Evolutionary conservation across 129 eudicot species (phyloP), one percentile per base, ranked within the genome.

Genomic region (Pulicaria dysenterica): DNA sequence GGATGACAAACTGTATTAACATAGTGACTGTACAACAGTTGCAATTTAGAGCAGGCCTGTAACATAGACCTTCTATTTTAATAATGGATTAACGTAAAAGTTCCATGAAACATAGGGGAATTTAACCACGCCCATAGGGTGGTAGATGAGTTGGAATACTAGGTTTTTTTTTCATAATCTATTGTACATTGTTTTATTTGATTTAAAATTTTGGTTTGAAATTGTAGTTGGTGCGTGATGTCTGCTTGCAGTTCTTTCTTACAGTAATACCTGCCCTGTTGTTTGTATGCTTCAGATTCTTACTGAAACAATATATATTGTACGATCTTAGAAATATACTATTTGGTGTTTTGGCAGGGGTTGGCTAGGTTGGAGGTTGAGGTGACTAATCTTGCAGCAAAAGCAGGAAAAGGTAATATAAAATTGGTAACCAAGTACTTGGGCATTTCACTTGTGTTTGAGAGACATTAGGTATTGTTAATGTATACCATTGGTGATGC

Each of bases 381-480:
- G 76, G 96, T 95, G 75, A 95, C 99, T 55, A 90, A 95, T 80
- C 96, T 95, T 83, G 89, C 94, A 41, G 99, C 99, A 40, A 95
- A 95, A 82, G 99, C 99, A 37, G 99, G 99, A 79, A 95, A 95
- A 95, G 99, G 99, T 95, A 81, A 63, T 44, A 41, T 34, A 38
- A 56, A 36, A n/a, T 64, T 74, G 8, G 53, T 67, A 53, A 14
- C 58, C 64, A 47, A 58, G 53, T 64, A 16, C 64, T 80, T 45
- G 38, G 8, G 14, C 1, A 40, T 69, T 74, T 62, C 9, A 14
- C 3, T 55, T 40, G 19, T 50, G 67, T 57, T 73, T 54, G 17
- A 60, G 77, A 69, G 47, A 31, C 56, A 54, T 66, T 56, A 6
- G 16, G 7, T 56, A 48, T 46, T 54, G 58, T 64, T 36, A 45